phyloP scores from a whole-genome alignment of 129 eudicot genomes.

The Flaveria trinervia region DNA sequence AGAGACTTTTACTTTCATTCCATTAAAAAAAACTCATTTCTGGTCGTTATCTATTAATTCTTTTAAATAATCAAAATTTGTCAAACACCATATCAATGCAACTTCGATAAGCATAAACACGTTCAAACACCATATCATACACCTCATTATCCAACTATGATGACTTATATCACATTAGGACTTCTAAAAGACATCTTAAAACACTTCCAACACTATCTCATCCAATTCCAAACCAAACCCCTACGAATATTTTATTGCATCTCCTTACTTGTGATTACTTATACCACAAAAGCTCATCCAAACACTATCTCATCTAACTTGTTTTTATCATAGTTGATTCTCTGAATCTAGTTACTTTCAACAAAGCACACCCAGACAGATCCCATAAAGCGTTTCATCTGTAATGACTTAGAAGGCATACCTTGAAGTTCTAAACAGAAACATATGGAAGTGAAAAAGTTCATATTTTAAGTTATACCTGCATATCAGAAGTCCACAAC shows the following conservation, averaged over 20 bases:
- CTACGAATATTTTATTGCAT: too few species aligned
- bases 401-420: background rate
- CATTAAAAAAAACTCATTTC: too few species aligned
- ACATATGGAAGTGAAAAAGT: background rate
- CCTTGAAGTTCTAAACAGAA: background rate
- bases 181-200: too few species aligned
- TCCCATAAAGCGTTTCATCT: background rate
- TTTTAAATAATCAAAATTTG: too few species aligned
- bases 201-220: background rate
- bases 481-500: conserved; percentile 83
- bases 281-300: background rate
- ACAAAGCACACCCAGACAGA: background rate
- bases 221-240: too few species aligned
- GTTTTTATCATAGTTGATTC: background rate
- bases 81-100: too few species aligned
- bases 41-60: too few species aligned
- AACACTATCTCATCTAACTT: background rate
- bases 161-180: too few species aligned
- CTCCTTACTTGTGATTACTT: too few species aligned
- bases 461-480: conserved; percentile 39
- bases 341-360: background rate
- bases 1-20: too few species aligned
- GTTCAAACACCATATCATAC: background rate
- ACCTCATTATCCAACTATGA: too few species aligned
- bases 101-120: background rate